Evolutionary conservation across 768 basidiomycete species (phyloP), one percentile per base, ranked within the genome.

Genomic region (Leccinum fibrillosum): DNA sequence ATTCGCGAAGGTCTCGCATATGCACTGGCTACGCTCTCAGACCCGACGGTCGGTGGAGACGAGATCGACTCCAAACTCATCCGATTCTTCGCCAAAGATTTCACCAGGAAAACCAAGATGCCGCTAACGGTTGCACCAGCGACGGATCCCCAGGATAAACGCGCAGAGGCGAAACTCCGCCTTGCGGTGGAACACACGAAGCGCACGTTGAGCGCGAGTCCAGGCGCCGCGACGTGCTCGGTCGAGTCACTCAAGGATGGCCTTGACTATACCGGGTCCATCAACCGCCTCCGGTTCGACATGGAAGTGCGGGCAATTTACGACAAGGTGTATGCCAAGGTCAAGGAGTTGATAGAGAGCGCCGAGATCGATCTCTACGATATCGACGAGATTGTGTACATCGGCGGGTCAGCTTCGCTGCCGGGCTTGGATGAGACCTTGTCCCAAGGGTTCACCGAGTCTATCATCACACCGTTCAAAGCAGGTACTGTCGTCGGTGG

Each of bases 191-290:
- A 98, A 70, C 89, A 94, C 71, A 96, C 94, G 28, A 99, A 98
- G 76, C 86, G 94, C 63, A 94, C 93, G 0, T 80, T 98, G 62
- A 88, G 86, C 53, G 95, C 96, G 0, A 89, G 88, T 4, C 82
- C 88, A 3, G 89, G 89, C 13, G 91, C 94, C 1, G 94, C 93
- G 2, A 90, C 91, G 1, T 92, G 93, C 74, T 89, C 90, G 15
- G 90, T 99, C 62, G 94, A 97, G 74, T 92, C 90, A 0, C 82
- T 99, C 64, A 96, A 95, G 72, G 94, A 96, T 57, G 96, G 95
- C 1, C 69, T 91, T 37, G 96, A 99, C 74, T 93, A 88, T 69
- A 94, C 90, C 4, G 88, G 86, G 8, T 80, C 83, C 10, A 80
- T 86, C 68, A 84, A 81, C 59, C 76, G 80, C 9, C 72, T 84